phyloP scores from a whole-genome alignment of 2,329 filamentous ascomycete species.

The Trichocomaceae sp. region DNA sequence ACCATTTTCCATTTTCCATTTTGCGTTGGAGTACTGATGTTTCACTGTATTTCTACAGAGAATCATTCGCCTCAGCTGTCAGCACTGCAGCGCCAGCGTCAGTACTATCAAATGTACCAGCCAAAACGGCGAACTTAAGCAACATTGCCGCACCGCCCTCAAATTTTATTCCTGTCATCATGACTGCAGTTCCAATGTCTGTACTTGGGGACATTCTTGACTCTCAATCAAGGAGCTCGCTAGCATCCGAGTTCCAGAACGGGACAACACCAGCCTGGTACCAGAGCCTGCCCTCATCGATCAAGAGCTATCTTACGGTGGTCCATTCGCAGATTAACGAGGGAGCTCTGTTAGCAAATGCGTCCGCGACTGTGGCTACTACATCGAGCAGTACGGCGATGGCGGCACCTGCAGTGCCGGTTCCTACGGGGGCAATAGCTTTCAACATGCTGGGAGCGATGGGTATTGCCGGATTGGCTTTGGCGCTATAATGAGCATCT shows the following conservation, averaged over 20 bases:
- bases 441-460: constrained; percentile 16
- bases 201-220: constrained; percentile 27
- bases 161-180: constrained; percentile 25
- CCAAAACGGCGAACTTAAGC: constrained; percentile 24
- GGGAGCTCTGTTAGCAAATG: constrained; percentile 24
- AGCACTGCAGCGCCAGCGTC: constrained; percentile 8
- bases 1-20: not conserved
- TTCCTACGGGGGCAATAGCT: constrained; percentile 11
- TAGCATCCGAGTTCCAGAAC: constrained; percentile 27
- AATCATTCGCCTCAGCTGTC: constrained; percentile 5
- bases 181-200: constrained; percentile 26
- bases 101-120: constrained; percentile 12
- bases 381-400: constrained; percentile 14
- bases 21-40: not conserved
- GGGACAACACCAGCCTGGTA: constrained; percentile 31
- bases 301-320: constrained; percentile 28
- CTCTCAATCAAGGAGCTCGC: constrained; percentile 23
- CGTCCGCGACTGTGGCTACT: constrained; percentile 15
- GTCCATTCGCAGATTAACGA: constrained; percentile 25
- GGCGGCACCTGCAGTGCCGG: constrained; percentile 4
- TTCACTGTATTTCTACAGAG: not conserved
- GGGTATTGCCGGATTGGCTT: constrained; percentile 12
- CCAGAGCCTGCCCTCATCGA: constrained; percentile 22
- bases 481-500: not conserved
- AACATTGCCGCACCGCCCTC: constrained; percentile 28